Base-by-base conservation (phyloP, 2,329 filamentous ascomycete genomes). In the Atkinsonella texensis region DNA sequence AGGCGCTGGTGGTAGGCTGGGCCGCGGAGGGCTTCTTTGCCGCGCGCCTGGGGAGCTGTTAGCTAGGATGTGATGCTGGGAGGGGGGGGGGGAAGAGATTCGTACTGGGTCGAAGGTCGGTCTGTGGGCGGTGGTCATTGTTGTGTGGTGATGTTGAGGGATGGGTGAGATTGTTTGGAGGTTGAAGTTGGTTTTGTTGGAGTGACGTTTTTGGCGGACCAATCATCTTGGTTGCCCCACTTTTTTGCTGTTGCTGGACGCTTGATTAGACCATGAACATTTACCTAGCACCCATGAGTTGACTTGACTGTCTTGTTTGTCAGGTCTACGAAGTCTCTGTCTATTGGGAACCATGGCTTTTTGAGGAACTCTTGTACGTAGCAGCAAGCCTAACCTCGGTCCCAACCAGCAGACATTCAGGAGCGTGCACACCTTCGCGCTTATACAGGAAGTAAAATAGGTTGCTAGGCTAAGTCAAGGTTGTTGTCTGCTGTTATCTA, bases 1-100 rank as follows among this genome's bases (percentile, higher is more conserved):
- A 97, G 85, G 61, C 93, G 86, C 70, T 97, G 91, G 67, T 98
- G 93, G 74, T 96, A 97, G 60, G 89, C 91, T 48, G 89, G 87
- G 46, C 93, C 93, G 62, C 89, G 85, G 54, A 89, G 85, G 62
- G 90, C 89, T 70, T 98, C 93, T 76, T 96, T 96, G 66, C 93
- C 93, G 65, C 85, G 83, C 42, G 91, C 90, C 86, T 89, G 57
- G 52, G 15, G 17, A 56, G 56, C n/a, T 20, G 55, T 70, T 61
- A 68, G 64, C 23, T 48, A 46, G 43, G 43, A 10, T 23, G 50
- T 49, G 45, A 42, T 46, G 12, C 20, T 23, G 41, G 33, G 8
- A 20, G 31, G 2, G 13, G 17, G 18, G 38, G 57, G 47, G 50
- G 20, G 49, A 20, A 11, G 10, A n/a, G 17, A 18, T 32, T 58